Evolutionary conservation across 441 rosid genomes (phyloP), one percentile per base, ranked within the genome.

Genomic region (Pelargonium cotyledonis): DNA sequence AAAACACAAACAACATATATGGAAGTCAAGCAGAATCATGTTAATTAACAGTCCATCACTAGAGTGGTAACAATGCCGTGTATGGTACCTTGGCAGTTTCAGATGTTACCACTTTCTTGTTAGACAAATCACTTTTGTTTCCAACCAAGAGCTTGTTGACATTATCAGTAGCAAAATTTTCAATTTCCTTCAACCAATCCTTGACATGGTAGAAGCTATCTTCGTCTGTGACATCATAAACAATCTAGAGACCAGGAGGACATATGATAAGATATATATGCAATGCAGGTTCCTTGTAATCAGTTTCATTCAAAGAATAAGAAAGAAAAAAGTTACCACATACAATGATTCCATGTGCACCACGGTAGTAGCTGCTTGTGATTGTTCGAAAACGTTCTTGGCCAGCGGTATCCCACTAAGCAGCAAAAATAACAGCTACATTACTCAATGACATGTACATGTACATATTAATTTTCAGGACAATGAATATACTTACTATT

Each of bases 301-400:
- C 53, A 57, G 44, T 6, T 23, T 23, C 0, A 16, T 62, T 10
- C 65, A 16, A 16, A 62, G 16, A 53, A 18, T n/a, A 53, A 53
- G 15, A 5, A 62, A 31, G 40, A 63, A 63, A 26, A 41, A 16
- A 67, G 68, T 66, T 44, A 55, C 12, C 69, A 46, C 68, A 31
- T 68, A 86, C 88, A 58, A 85, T 84, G 65, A 87, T 87, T 72
- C 89, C 92, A 81, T 87, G 89, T 19, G 92, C 89, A 49, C 92
- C 89, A 9, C 89, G 86, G 75, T 87, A 85, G 78, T 87, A 85
- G 77, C 92, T 87, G 75, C 92, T 87, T 15, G 89, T 87, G 75
- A 87, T 87, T 26, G 92, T 87, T 77, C 89, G 75, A 73, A 85
- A 87, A 31, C 92, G 85, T 75, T 87, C 92, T 66, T 85, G 89